Percentiles rank a stretch among this genome's conserved stretches.
Conservation (phyloP, 1,284 basidiomycete species). For the Papiliotrema flavescens region DNA sequence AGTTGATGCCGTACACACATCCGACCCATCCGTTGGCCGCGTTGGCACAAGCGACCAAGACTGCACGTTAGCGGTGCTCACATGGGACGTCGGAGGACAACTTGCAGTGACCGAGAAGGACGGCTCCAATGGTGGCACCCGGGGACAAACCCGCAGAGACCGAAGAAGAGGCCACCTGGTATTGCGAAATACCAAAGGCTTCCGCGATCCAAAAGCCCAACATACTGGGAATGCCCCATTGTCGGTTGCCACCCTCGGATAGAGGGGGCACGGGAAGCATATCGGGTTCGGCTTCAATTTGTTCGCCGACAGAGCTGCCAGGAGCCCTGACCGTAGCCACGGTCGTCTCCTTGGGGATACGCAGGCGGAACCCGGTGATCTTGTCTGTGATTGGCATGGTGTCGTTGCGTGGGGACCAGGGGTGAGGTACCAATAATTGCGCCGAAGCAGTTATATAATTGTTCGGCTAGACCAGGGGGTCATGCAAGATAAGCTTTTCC, state of each 20-base stretch:
- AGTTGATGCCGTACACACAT: conserved; percentile 16
- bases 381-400: background rate
- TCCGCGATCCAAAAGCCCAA: conserved; percentile 9
- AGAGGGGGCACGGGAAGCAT: conserved; percentile 10
- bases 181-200: conserved; percentile 10
- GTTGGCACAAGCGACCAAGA: conserved; percentile 14
- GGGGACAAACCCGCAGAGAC: conserved; percentile 20
- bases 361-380: conserved; percentile 3
- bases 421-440: background rate
- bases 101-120: conserved; percentile 21
- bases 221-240: conserved; percentile 8
- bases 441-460: background rate
- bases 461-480: too few relatives aligned
- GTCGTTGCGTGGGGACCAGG: background rate
- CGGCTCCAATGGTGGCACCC: conserved; percentile 19
- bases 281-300: conserved; percentile 11
- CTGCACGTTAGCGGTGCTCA: background rate
- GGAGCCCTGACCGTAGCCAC: conserved; percentile 3
- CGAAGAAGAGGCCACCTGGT: conserved; percentile 21
- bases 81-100: background rate
- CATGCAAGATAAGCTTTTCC: too few relatives aligned
- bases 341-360: conserved; percentile 2
- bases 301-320: conserved; percentile 4
- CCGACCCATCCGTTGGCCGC: conserved; percentile 17
- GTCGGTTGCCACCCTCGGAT: conserved; percentile 9